phyloP scores from a whole-genome alignment of 306 rosid genomes.

The Lathyrus oleraceus region DNA sequence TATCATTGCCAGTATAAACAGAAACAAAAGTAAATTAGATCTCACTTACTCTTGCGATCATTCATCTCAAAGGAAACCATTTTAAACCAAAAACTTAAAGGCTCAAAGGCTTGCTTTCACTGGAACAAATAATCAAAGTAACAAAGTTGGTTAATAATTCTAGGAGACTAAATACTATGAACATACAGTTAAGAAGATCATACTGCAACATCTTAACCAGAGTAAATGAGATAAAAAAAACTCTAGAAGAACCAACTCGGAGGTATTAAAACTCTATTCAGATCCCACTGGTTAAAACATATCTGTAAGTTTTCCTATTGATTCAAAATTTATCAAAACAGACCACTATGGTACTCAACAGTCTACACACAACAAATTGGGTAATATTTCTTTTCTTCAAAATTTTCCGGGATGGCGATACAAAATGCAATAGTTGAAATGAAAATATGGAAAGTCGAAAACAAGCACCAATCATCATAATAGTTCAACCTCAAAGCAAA shows the following conservation, averaged over 20 bases:
- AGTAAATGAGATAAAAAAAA: neutral
- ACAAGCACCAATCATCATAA: neutral
- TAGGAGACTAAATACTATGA: conserved; percentile 6
- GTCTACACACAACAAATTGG: neutral
- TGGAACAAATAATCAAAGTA: conserved; percentile 37
- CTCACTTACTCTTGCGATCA: conserved; percentile 86
- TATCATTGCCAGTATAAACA: neutral
- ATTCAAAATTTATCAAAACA: too few species aligned
- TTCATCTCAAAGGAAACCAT: conserved; percentile 98
- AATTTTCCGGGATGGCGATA: neutral
- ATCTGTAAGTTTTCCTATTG: too few species aligned
- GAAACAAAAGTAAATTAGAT: neutral
- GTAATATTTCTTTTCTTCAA: neutral
- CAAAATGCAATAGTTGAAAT: neutral
- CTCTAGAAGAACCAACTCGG: neutral
- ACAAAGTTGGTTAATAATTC: conserved; percentile 14
- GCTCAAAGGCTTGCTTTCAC: conserved; percentile 42
- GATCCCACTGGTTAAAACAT: neutral
- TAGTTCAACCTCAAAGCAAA: neutral
- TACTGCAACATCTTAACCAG: neutral
- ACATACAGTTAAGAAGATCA: neutral
- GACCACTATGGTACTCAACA: neutral
- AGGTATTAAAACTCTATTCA: conserved; percentile 1
- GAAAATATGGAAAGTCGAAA: neutral
- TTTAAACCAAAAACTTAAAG: conserved; percentile 40